Conservation (phyloP, 768 basidiomycete species). For the Termitomyces sp. region DNA sequence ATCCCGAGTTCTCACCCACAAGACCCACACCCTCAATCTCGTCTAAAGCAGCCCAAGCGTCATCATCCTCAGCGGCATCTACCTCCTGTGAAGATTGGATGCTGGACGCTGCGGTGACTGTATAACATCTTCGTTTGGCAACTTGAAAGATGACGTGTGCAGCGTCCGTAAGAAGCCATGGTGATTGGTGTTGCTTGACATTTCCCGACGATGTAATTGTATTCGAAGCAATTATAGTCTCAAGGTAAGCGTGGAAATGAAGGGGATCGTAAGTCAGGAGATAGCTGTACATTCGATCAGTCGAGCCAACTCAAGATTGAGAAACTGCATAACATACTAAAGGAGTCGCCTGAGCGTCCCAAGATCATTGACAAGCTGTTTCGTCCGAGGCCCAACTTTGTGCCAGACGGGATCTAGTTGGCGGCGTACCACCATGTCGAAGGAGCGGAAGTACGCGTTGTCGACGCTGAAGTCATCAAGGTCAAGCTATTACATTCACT, state of each 20-base stretch:
- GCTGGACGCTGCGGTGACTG: conserved; percentile 28
- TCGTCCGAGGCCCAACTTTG: conserved; percentile 89
- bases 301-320: not conserved
- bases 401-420: conserved; percentile 96
- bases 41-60: conserved; percentile 70
- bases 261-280: conserved; percentile 88
- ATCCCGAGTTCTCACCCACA: conserved; percentile 7
- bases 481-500: conserved; percentile 57
- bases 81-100: conserved; percentile 21
- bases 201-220: too few relatives aligned
- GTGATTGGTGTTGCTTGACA: too few relatives aligned
- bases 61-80: conserved; percentile 55
- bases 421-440: conserved; percentile 81
- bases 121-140: conserved; percentile 80
- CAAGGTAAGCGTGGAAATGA: conserved; percentile 82
- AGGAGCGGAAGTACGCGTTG: conserved; percentile 90
- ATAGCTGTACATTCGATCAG: conserved; percentile 43
- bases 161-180: conserved; percentile 91
- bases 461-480: conserved; percentile 90
- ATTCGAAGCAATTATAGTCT: too few relatives aligned
- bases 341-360: conserved; percentile 80
- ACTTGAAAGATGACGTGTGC: conserved; percentile 81
- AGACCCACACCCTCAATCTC: conserved; percentile 40
- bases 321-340: conserved; percentile 40
- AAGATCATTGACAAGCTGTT: conserved; percentile 86